Evolutionary conservation across 2,329 filamentous ascomycete genomes (phyloP), one percentile per base, ranked within the genome.

Genomic region (Thelonectria olida): DNA sequence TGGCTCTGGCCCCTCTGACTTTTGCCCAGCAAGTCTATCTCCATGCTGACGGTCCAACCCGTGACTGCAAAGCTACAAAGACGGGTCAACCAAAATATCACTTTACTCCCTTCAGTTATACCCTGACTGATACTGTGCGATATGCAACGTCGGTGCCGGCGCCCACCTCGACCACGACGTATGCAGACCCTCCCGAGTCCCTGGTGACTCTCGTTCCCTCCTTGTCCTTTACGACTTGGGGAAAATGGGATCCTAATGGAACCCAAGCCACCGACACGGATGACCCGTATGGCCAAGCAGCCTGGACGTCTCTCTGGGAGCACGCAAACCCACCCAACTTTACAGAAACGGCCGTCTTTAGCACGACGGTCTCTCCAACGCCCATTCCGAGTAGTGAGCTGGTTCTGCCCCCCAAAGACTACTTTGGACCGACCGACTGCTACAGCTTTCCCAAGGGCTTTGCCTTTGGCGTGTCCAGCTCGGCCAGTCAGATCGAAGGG

Each of bases 291-390:
- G 75, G 75, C 0, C 65, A 64, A 9, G 74, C 73, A 1, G 73
- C 74, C 1, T 77, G 74, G 67, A 75, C 65, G 8, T 73, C 70
- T 3, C 65, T 77, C 1, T 77, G 75, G 75, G 67, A 75, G 9
- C 58, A 69, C 38, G 75, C 72, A 9, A 73, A 75, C 31, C 74
- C 74, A 9, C 72, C 73, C 38, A 75, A 76, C 47, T 77, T 76
- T 49, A 77, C 75, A 3, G 70, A 73, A 28, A 72, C 60, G 20
- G 68, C 58, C 13, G 27, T 75, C 10, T 75, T 67, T 25, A 76
- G 72, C 52, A 85, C 85, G 0, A 88, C 85, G 0, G 84, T 85
- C 2, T 78, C 75, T 4, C 84, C 86, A 0, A 88, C 85, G 0
- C 79, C 85, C 0, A 73, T 89, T 1, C 82, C 85, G 0, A 84